Evolutionary conservation across 2,329 filamentous ascomycete species (phyloP).

Genomic region (Fusarium sarcochroum): DNA sequence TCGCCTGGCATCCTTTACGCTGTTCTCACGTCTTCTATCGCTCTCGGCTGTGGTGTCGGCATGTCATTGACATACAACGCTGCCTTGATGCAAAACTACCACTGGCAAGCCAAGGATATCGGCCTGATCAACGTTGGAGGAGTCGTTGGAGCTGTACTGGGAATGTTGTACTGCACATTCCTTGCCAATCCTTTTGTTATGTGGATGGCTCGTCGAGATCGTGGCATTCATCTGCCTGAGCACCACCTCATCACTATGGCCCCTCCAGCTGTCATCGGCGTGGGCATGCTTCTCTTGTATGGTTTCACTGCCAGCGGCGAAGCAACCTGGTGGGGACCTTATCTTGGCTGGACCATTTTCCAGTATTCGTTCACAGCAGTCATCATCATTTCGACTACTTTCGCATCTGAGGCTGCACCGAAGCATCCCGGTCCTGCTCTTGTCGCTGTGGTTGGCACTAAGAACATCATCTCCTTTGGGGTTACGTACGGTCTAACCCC

Average conservation of each 20-base stretch:
- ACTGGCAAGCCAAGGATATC: conserved; percentile 19
- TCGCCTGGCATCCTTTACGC: conserved; percentile 21
- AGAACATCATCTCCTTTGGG: conserved; percentile 22
- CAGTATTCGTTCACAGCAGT: conserved; percentile 20
- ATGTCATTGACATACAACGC: conserved; percentile 24
- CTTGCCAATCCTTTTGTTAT: conserved; percentile 16
- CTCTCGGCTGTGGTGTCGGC: conserved; percentile 8
- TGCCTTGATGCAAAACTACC: conserved; percentile 13
- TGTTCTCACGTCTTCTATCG: conserved; percentile 13
- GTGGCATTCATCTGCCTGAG: conserved; percentile 31
- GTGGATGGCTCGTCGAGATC: conserved; percentile 33
- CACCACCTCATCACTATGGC: conserved; percentile 34
- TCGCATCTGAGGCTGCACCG: conserved; percentile 21
- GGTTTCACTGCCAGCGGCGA: conserved; percentile 12
- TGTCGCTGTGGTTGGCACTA: conserved; percentile 20
- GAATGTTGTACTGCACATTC: conserved; percentile 25
- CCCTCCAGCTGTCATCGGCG: conserved; percentile 28
- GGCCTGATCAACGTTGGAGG: conserved; percentile 16
- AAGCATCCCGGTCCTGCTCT: conserved; percentile 22
- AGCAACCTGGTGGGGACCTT: conserved; percentile 21
- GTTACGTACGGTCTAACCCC: conserved; percentile 16
- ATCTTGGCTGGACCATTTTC: conserved; percentile 23
- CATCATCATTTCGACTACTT: conserved; percentile 15
- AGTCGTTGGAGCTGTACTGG: conserved; percentile 3
- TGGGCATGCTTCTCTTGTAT: conserved; percentile 31